phyloP scores from a whole-genome alignment of 2,329 filamentous ascomycete genomes.

The Verticillium isaacii region DNA sequence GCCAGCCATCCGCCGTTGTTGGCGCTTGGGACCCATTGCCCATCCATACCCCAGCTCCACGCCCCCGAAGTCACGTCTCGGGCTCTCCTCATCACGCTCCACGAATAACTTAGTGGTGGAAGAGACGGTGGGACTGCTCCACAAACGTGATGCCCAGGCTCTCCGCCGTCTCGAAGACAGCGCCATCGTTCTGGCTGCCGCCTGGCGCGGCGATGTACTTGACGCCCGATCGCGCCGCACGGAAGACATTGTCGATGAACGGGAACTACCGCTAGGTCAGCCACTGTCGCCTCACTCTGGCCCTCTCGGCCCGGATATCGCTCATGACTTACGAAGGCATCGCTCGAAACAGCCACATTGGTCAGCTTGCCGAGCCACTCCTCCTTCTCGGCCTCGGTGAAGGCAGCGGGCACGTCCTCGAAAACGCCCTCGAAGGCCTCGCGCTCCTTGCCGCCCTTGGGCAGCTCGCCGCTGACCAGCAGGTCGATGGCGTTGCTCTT shows the following conservation, averaged over 20 bases:
- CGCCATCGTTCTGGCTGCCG: slow-evolving; percentile 80
- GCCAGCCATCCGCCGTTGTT: no score
- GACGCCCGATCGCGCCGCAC: slow-evolving; percentile 78
- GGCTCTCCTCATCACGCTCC: neutral
- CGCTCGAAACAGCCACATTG: slow-evolving; percentile 82
- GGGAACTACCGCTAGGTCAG: slow-evolving; percentile 64
- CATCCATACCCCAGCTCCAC: no score
- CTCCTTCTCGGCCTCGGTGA: slow-evolving; percentile 78
- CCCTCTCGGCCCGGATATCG: neutral
- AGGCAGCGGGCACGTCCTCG: slow-evolving; percentile 78
- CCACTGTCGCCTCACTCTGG: neutral
- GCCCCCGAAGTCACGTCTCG: neutral
- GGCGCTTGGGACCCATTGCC: no score
- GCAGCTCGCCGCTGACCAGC: slow-evolving; percentile 85
- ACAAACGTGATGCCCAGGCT: slow-evolving; percentile 91
- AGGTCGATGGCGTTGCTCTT: slow-evolving; percentile 98
- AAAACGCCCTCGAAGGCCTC: slow-evolving; percentile 86
- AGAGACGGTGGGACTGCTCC: slow-evolving; percentile 88
- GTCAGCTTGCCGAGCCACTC: slow-evolving; percentile 80
- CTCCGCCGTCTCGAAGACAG: slow-evolving; percentile 84
- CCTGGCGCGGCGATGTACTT: slow-evolving; percentile 95
- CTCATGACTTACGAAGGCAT: slow-evolving; percentile 80
- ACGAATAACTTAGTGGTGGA: slow-evolving; percentile 74
- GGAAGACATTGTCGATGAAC: slow-evolving; percentile 97
- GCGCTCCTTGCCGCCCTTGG: slow-evolving; percentile 76